phyloP scores from a whole-genome alignment of 129 eudicot genomes.

The Ambrosia artemisiifolia region DNA sequence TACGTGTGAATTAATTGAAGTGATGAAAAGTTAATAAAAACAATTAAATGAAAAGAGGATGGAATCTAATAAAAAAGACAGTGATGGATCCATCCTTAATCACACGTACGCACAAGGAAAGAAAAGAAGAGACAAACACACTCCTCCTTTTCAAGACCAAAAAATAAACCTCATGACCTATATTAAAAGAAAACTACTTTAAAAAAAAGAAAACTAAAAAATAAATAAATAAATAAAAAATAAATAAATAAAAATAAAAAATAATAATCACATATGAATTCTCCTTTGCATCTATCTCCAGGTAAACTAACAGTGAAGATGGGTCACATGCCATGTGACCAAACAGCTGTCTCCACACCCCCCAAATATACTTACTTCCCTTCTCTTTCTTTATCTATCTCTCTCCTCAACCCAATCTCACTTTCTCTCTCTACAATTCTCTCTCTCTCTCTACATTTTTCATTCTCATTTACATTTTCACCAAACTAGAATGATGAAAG shows the following conservation, averaged over 20 bases:
- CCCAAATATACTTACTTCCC: conserved; percentile 39
- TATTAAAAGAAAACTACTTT: not conserved
- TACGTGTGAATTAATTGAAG: not conserved
- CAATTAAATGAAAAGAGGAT: conserved; percentile 18
- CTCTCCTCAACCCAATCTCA: conserved; percentile 16
- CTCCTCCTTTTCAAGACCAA: conserved; percentile 25
- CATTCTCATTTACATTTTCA: not conserved
- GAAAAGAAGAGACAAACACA: conserved; percentile 69
- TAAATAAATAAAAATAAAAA: not conserved
- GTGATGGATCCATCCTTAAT: conserved; percentile 79
- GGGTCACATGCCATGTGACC: conserved; percentile 97
- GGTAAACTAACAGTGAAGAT: conserved; percentile 41
- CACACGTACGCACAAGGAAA: conserved; percentile 83
- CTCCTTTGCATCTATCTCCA: conserved; percentile 33
- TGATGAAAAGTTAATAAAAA: conserved; percentile 10
- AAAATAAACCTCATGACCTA: not conserved
- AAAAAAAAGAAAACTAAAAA: no score
- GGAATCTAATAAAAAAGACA: conserved; percentile 59
- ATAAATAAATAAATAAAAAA: not conserved
- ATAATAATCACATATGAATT: not conserved
- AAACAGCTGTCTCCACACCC: conserved; percentile 68
- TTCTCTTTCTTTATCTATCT: conserved; percentile 29
- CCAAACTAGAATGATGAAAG: conserved; percentile 28
- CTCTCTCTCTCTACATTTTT: conserved; percentile 23
- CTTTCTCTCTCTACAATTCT: conserved; percentile 38